phyloP scores from a whole-genome alignment of 768 basidiomycete genomes.

The Holtermanniella nyarrowii region DNA sequence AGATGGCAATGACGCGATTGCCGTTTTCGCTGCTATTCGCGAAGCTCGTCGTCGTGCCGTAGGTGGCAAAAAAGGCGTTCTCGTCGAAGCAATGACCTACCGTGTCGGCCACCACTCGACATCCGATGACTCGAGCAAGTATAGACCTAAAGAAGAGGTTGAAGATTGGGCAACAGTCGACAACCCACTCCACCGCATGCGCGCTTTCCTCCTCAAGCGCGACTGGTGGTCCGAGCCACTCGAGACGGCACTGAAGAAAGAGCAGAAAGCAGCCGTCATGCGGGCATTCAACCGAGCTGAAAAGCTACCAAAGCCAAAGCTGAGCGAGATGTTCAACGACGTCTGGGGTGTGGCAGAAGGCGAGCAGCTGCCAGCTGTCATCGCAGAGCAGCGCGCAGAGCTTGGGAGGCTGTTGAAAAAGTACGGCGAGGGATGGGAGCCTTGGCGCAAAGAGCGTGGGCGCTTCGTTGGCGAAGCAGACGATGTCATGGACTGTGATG shows the following conservation, averaged over 20 bases:
- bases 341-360: constrained; percentile 58
- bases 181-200: constrained; percentile 74
- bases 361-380: constrained; percentile 44
- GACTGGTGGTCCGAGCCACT: constrained; percentile 75
- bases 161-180: constrained; percentile 81
- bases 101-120: constrained; percentile 66
- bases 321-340: constrained; percentile 76
- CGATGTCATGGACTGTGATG: constrained; percentile 36
- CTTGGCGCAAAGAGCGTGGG: constrained; percentile 65
- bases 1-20: constrained; percentile 80
- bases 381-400: constrained; percentile 67
- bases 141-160: constrained; percentile 77
- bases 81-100: constrained; percentile 65
- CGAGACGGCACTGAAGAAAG: constrained; percentile 60
- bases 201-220: constrained; percentile 68
- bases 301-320: constrained; percentile 53
- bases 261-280: constrained; percentile 64
- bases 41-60: constrained; percentile 31
- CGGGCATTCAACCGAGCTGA: constrained; percentile 69
- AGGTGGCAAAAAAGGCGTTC: constrained; percentile 26
- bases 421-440: constrained; percentile 77
- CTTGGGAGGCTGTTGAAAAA: constrained; percentile 63
- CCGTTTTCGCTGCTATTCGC: constrained; percentile 51
- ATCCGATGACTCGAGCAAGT: constrained; percentile 91
- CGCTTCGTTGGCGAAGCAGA: constrained; percentile 31